These are phyloP conservation scores for Trichosanthes truncata DNA, from an alignment of 306 rosid species.

Conservation along the genomic window DNA sequence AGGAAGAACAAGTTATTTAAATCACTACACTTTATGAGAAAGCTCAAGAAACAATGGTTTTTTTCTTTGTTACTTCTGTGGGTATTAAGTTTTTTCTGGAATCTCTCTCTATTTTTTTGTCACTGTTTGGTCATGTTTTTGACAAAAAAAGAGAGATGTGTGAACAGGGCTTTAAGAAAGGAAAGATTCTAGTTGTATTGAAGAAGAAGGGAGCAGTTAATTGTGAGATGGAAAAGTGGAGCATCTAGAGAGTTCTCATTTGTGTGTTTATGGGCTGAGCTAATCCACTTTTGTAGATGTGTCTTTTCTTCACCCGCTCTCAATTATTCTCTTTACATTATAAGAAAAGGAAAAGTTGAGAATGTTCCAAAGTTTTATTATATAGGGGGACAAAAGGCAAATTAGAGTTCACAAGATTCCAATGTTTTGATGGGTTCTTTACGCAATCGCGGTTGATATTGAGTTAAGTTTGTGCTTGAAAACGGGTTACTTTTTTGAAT, in stretches of 20 bases:
- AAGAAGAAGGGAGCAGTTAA: conserved; percentile 4
- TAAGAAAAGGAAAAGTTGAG: neutral
- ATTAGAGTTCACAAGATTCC: neutral
- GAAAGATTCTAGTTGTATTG: conserved; percentile 5
- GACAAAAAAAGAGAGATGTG: neutral
- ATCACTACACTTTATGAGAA: neutral
- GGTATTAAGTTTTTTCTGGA: neutral
- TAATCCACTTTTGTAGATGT: neutral
- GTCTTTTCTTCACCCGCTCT: neutral
- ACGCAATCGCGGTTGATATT: neutral
- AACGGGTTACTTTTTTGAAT: neutral
- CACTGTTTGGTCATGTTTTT: too few relatives aligned
- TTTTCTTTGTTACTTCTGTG: neutral
- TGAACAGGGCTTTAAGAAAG: neutral
- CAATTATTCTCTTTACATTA: neutral
- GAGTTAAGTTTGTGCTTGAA: neutral
- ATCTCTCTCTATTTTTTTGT: neutral
- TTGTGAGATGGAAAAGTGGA: neutral
- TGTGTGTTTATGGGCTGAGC: neutral
- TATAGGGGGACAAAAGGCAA: neutral
- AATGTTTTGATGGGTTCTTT: neutral
- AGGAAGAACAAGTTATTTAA: neutral
- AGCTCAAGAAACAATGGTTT: neutral
- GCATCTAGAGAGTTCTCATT: neutral
- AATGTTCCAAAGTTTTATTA: neutral